Base-by-base conservation (phyloP, 768 basidiomycete genomes). In the Amanita molliuscula region DNA sequence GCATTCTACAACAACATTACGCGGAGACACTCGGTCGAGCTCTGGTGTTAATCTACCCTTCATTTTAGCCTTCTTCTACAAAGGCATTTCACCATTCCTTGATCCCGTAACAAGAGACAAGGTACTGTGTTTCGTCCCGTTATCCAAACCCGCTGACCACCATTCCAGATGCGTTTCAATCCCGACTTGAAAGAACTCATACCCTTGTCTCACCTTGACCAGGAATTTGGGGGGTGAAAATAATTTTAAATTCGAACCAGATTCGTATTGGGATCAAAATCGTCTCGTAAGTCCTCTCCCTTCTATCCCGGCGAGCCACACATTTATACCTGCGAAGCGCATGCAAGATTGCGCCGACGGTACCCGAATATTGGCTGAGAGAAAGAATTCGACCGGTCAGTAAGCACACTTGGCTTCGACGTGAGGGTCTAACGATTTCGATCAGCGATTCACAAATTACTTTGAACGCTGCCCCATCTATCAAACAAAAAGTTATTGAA, bases 81-180 rank as follows among this genome's bases (percentile, higher is more conserved):
- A 84, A 58, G 88, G 82, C 37, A 90, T 94, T 55, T 68, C 82
- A 7, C 89, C 90, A 0, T 90, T 93, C 69, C 62, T 94, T 44
- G 90, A 94, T 60, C 90, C 91, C 5, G 79, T 91, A 26, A 93
- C 91, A 0, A 73, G 87, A 38, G 88, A 91, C 59, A 94, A 93
- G 80, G 86, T 26, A 72, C 56, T 13, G 3, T 2, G 28, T n/a
- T 47, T 3, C 13, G 11, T 15, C 8, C 37, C 26, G 10, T 25
- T 37, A 20, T 20, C 11, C 7, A 2, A 16, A 25, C 16, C 35
- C 35, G 28, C 20, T 23, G 13, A 26, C 16, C 9, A 13, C 16
- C 23, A n/a, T n/a, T n/a, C 42, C 21, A 88, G 85, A 88, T 93
- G 82, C 80, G 84, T 20, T 93, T 94, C 64, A 94, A 94, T 60